Evolutionary conservation across 2,329 filamentous ascomycete genomes (phyloP), one percentile per base, ranked within the genome.

Genomic region (Cladosporium sp.): DNA sequence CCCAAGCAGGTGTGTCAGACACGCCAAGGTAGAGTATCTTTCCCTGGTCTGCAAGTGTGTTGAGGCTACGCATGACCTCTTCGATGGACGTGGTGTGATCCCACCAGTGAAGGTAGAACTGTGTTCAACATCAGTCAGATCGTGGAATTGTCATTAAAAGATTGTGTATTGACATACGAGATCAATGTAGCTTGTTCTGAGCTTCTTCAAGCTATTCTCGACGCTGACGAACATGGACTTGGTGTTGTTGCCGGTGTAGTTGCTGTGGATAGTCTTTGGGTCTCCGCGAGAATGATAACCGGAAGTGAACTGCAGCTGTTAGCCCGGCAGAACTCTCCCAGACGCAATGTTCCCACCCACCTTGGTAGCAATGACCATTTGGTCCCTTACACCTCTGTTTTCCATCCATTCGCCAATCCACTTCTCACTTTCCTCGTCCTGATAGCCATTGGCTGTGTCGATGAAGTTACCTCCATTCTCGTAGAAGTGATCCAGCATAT

Each of bases 321-420:
- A 27, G 22, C 22, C 9, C 22, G 22, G n/a, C n/a, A 27, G 22
- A 27, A 27, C n/a, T n/a, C n/a, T n/a, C n/a, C n/a, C n/a, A n/a
- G n/a, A 27, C 22, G 22, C 4, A 27, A 9, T 27, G 22, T 27
- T 25, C n/a, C 13, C 8, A 33, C 32, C 42, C 12, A 54, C 52
- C 53, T 55, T 55, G 5, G 53, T 55, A 15, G 50, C 53, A 15
- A 81, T 55, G 22, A 80, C 72, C 35, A 80, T 72, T 54, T 78
- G 60, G 55, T 78, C 72, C 6, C 75, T 71, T 30, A 67, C 67
- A 12, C 65, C 59, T 38, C 70, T 69, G 16, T 59, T 38, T 2
- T 68, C 61, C 68, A 78, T 68, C 76, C 76, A 78, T 50, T 78
- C 75, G 32, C 75, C 75, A 15, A 78, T 62, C 69, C 69, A 73